These are phyloP conservation scores for Trametes cubensis DNA, from an alignment of 768 basidiomycete genomes.

Conservation along the genomic window DNA sequence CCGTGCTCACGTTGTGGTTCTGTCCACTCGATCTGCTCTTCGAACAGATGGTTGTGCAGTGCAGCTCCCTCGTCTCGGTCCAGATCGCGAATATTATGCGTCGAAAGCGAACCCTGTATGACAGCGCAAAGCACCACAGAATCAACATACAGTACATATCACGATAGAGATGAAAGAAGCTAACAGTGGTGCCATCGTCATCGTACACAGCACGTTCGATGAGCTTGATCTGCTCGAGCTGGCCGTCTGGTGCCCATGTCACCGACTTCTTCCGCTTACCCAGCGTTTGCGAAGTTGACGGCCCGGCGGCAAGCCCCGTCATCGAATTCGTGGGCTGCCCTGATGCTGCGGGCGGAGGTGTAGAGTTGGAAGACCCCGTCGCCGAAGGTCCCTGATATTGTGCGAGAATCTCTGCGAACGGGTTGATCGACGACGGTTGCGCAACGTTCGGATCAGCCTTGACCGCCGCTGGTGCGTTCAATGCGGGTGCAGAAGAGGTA, in stretches of 20 bases:
- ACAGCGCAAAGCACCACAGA: constrained; percentile 38
- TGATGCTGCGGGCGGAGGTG: constrained; percentile 36
- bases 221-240: constrained; percentile 73
- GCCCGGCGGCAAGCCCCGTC: background rate
- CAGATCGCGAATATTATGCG: constrained; percentile 79
- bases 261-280: constrained; percentile 78
- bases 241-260: constrained; percentile 74
- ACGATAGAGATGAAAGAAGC: constrained; percentile 50
- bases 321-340: background rate
- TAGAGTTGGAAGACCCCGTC: constrained; percentile 14
- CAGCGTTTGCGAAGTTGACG: background rate
- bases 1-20: constrained; percentile 73
- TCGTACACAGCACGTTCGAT: constrained; percentile 90
- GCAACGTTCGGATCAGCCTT: constrained; percentile 67
- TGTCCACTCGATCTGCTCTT: constrained; percentile 85
- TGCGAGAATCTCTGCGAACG: constrained; percentile 83
- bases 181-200: constrained; percentile 86
- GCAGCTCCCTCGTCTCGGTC: constrained; percentile 88
- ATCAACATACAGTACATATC: constrained; percentile 54
- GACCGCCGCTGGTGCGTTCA: constrained; percentile 31
- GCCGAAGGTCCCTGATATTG: constrained; percentile 26
- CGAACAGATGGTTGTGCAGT: constrained; percentile 79
- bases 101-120: constrained; percentile 70
- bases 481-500: constrained; percentile 32
- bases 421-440: constrained; percentile 75